Base-by-base conservation (phyloP, 2,329 filamentous ascomycete species). In the Sphaerulina populicola region DNA sequence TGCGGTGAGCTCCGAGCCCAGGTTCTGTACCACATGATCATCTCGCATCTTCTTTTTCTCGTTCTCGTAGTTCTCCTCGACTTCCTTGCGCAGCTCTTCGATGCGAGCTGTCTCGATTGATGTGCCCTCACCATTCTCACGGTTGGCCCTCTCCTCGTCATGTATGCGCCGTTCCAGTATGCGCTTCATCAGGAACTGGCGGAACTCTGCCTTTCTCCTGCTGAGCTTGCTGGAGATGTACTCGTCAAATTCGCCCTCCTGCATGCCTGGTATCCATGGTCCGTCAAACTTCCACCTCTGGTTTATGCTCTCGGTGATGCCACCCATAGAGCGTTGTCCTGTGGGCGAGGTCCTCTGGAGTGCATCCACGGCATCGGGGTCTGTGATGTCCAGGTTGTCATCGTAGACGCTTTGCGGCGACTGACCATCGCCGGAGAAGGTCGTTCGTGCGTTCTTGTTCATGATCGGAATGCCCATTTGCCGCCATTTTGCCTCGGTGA, bases 401-500 rank as follows among this genome's bases (percentile, higher is more conserved):
- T 75, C 72, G 54, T 75, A 69, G 55, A 71, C 62, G 60, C 69
- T 68, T 31, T 54, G 31, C 7, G 53, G 44, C 7, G 49, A 7
- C 38, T 48, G 47, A 14, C 48, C 38, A 14, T 23, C 50, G 41
- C 39, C 39, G 7, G 58, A 52, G 11, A 54, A 60, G 21, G 31
- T 51, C 57, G 60, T 46, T 44, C 55, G 60, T 9, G 49, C 44
- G 31, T 63, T 59, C 23, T 67, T 67, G 23, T 80, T 73, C 14
- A 82, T 78, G 53, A 95, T 72, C 5, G 87, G 81, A 48, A 95
- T 71, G 52, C 80, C 77, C 66, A 96, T 75, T 68, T 94, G 87
- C 66, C 88, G 85, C 73, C 85, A 96, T 74, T 96, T 97, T 65
- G 82, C 76, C 50, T 94, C 74, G 6, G 88, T 89, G 60, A 88